These are phyloP conservation scores for Jamesozyma piceae DNA, from an alignment of 805 yeast genomes.

Conservation along the genomic window DNA sequence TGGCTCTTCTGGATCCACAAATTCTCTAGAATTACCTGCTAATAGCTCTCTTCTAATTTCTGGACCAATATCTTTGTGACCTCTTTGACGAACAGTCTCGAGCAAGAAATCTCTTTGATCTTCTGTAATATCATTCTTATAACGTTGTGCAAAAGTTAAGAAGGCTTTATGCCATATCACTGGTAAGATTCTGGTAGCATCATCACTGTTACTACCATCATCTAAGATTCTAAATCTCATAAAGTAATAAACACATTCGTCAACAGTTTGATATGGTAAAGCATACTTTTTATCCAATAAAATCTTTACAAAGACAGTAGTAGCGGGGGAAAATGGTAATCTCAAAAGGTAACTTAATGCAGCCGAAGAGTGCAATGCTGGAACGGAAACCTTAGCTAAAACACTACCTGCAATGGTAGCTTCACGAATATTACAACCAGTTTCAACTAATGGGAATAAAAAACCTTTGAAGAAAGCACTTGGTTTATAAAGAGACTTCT, in stretches of 20 bases:
- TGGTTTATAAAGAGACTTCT: constrained; percentile 91
- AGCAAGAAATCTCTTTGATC: constrained; percentile 92
- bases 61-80: constrained; percentile 81
- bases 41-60: constrained; percentile 88
- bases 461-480: constrained; percentile 97
- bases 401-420: constrained; percentile 94
- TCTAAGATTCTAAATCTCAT: constrained; percentile 71
- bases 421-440: constrained; percentile 84
- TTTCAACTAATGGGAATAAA: constrained; percentile 79
- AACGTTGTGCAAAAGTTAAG: constrained; percentile 87
- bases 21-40: constrained; percentile 69
- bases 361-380: constrained; percentile 92
- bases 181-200: constrained; percentile 51
- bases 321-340: constrained; percentile 77
- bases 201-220: constrained; percentile 34
- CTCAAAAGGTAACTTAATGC: constrained; percentile 80
- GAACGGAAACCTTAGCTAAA: constrained; percentile 79
- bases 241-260: constrained; percentile 87
- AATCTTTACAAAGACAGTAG: constrained; percentile 81
- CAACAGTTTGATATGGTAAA: constrained; percentile 91
- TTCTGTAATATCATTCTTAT: constrained; percentile 95
- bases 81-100: constrained; percentile 84
- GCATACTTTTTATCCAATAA: constrained; percentile 92
- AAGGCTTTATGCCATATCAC: constrained; percentile 97
- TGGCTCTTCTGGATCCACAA: constrained; percentile 20